A percentile compares a stretch with the other conserved stretches of the same genome.
Evolutionary conservation across 192 early-diverging fungal species (phyloP).

Genomic region (Gonapodya prolifera): DNA sequence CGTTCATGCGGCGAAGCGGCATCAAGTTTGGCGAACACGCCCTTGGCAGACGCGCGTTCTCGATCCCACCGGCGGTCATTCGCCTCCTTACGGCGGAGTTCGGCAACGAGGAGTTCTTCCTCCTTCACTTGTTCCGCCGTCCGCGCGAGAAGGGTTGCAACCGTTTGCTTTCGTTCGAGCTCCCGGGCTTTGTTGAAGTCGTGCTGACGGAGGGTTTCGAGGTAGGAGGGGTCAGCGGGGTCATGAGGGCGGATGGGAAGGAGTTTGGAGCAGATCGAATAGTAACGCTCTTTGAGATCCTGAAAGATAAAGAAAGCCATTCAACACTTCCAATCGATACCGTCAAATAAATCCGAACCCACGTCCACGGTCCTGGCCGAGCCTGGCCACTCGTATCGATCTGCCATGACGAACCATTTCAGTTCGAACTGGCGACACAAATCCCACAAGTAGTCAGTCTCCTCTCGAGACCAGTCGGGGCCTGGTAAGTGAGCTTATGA

Average conservation of each 20-base stretch:
- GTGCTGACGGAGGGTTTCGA: conserved; percentile 21
- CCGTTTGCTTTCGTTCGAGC: conserved; percentile 65
- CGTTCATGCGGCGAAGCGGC: no score
- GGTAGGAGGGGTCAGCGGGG: conserved; percentile 16
- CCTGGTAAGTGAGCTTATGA: conserved; percentile 19
- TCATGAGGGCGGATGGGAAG: conserved; percentile 33
- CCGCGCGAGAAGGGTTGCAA: conserved; percentile 55
- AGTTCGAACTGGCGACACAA: conserved; percentile 65
- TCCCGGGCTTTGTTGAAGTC: conserved; percentile 51
- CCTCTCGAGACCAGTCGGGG: conserved; percentile 65
- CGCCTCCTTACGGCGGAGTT: conserved; percentile 66
- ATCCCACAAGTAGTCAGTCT: conserved; percentile 72
- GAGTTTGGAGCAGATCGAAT: conserved; percentile 50
- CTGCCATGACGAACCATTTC: conserved; percentile 71
- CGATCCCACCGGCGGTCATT: conserved; percentile 61
- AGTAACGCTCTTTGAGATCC: conserved; percentile 85
- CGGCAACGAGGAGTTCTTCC: conserved; percentile 67
- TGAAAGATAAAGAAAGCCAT: no score
- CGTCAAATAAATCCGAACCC: neutral
- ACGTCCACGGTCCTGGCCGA: conserved; percentile 24
- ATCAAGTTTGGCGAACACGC: no score
- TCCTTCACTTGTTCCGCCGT: conserved; percentile 60
- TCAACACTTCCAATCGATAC: neutral
- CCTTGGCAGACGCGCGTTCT: conserved; percentile 72
- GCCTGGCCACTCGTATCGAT: conserved; percentile 57